phyloP scores from a whole-genome alignment of 2,329 filamentous ascomycete genomes.

The Stagonosporopsis chrysanthemi region DNA sequence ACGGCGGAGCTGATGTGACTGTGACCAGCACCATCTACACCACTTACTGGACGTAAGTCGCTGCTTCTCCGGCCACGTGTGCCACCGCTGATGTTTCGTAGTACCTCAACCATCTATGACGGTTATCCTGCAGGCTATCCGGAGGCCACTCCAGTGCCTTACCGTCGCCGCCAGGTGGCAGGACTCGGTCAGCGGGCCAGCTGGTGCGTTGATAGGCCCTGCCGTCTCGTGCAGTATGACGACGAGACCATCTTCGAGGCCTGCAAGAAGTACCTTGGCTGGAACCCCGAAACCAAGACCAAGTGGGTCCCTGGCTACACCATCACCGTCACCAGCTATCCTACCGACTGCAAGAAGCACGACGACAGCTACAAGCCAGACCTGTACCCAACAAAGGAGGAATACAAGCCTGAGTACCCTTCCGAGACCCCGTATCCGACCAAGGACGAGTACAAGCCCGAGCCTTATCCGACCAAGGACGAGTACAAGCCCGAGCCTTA shows the following conservation, averaged over 20 bases:
- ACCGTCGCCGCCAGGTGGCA: slow-evolving; percentile 7
- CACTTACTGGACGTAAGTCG: slow-evolving; percentile 13
- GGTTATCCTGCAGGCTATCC: slow-evolving; percentile 11
- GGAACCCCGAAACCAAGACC: background rate
- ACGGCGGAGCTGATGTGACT: slow-evolving; percentile 5
- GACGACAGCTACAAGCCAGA: slow-evolving; percentile 5
- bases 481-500: slow-evolving; percentile 3
- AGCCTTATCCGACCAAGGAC: slow-evolving; percentile 2
- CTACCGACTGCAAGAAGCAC: slow-evolving; percentile 14
- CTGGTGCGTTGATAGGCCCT: slow-evolving; percentile 25
- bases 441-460: background rate
- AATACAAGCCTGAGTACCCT: background rate
- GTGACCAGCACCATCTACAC: slow-evolving; percentile 15
- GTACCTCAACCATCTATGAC: slow-evolving; percentile 8
- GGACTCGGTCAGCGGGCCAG: background rate
- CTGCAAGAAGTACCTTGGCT: slow-evolving; percentile 22
- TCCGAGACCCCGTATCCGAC: background rate
- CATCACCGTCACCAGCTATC: slow-evolving; percentile 13
- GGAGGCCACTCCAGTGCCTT: slow-evolving; percentile 5
- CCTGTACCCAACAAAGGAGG: background rate
- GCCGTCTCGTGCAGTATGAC: slow-evolving; percentile 23
- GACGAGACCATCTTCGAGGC: slow-evolving; percentile 18
- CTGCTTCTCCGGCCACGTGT: too few species aligned
- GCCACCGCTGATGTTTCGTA: background rate
- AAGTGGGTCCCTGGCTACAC: slow-evolving; percentile 8